These are phyloP conservation scores for Centrapalus pauciflorus DNA, from an alignment of 129 eudicot species.

Conservation along the genomic window DNA sequence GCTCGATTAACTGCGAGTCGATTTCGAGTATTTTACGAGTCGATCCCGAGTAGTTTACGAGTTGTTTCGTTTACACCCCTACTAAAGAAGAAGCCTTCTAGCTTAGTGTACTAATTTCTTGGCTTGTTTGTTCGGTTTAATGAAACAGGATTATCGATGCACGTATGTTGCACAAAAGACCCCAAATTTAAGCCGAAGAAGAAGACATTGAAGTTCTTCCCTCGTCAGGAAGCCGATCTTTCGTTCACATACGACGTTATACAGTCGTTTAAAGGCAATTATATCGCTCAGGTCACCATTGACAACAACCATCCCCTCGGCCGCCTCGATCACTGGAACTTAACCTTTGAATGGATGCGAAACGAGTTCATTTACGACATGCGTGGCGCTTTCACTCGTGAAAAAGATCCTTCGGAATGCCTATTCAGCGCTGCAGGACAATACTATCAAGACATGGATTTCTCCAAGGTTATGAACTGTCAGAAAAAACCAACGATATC, in stretches of 20 bases:
- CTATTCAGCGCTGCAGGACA: constrained; percentile 67
- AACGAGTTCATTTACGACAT: constrained; percentile 78
- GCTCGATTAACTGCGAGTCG: too few relatives aligned
- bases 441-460: constrained; percentile 70
- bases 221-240: constrained; percentile 61
- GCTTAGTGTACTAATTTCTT: neutral
- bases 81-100: too few relatives aligned
- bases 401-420: constrained; percentile 63
- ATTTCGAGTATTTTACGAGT: too few relatives aligned
- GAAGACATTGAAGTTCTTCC: constrained; percentile 36
- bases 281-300: constrained; percentile 78
- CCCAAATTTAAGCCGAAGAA: constrained; percentile 49
- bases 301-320: constrained; percentile 86
- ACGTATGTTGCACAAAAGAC: constrained; percentile 67
- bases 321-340: constrained; percentile 90
- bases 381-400: constrained; percentile 77
- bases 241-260: constrained; percentile 65
- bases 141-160: constrained; percentile 46
- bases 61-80: too few relatives aligned
- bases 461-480: constrained; percentile 59
- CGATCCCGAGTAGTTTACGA: too few relatives aligned
- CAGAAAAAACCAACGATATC: constrained; percentile 56
- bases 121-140: neutral
- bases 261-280: constrained; percentile 46
- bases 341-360: constrained; percentile 97